phyloP scores from a whole-genome alignment of 345 rosid genomes.

The Firmiana major region DNA sequence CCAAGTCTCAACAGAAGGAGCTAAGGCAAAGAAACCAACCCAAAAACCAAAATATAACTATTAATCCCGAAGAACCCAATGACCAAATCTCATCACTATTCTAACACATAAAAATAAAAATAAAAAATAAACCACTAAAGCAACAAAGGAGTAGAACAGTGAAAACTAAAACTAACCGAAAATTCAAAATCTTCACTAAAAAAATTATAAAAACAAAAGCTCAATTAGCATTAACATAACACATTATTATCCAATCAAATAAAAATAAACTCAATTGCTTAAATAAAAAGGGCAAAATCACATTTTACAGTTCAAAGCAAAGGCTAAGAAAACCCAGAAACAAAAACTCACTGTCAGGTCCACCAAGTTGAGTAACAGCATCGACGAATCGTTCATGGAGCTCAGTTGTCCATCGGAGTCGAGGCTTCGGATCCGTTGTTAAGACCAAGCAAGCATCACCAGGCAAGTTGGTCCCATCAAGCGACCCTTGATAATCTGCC shows the following conservation, averaged over 20 bases:
- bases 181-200: background rate
- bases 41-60: background rate
- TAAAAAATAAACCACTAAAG: no score
- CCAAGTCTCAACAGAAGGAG: background rate
- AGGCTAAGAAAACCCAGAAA: background rate
- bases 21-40: background rate
- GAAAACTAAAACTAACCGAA: background rate
- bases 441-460: constrained; percentile 76
- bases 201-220: no score
- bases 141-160: background rate
- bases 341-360: constrained; percentile 73
- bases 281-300: background rate
- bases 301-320: background rate
- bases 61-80: background rate
- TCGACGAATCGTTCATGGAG: constrained; percentile 93
- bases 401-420: constrained; percentile 95
- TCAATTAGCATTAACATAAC: background rate
- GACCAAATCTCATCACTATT: constrained; percentile 4
- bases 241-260: background rate
- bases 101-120: background rate
- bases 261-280: background rate
- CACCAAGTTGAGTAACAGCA: constrained; percentile 92
- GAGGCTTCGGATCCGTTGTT: constrained; percentile 94
- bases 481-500: constrained; percentile 38
- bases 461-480: constrained; percentile 65